A percentile compares a stretch with the other conserved stretches of the same genome.
phyloP scores from a whole-genome alignment of 495 filamentous ascomycete species.

The Penicillium ochrochloron region DNA sequence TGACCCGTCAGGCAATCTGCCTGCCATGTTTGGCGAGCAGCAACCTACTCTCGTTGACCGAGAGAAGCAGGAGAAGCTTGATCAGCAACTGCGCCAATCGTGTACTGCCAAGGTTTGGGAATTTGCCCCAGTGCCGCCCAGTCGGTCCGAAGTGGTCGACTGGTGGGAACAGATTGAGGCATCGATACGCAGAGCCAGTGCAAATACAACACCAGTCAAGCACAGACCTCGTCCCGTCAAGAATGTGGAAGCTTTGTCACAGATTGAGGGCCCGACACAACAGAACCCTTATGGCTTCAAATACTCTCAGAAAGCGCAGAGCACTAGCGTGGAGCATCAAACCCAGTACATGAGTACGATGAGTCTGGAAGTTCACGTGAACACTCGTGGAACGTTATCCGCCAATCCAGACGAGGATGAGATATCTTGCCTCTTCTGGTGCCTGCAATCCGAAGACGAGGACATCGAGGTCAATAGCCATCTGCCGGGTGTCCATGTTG shows the following conservation, averaged over 20 bases:
- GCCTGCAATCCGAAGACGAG: slow-evolving; percentile 74
- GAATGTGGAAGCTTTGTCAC: slow-evolving; percentile 61
- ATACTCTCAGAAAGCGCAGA: slow-evolving; percentile 78
- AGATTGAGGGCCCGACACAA: slow-evolving; percentile 90
- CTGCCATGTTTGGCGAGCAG: slow-evolving; percentile 60
- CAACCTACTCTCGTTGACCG: slow-evolving; percentile 48
- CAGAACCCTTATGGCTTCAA: slow-evolving; percentile 83
- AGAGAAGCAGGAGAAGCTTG: slow-evolving; percentile 51
- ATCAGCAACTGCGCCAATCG: slow-evolving; percentile 51
- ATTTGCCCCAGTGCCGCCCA: slow-evolving; percentile 65
- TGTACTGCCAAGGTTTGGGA: slow-evolving; percentile 44
- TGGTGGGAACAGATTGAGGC: slow-evolving; percentile 62
- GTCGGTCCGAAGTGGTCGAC: slow-evolving; percentile 65
- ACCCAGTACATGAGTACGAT: slow-evolving; percentile 95
- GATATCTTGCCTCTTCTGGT: slow-evolving; percentile 91
- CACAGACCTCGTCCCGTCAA: slow-evolving; percentile 9
- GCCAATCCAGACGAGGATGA: slow-evolving; percentile 92
- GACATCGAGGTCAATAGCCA: slow-evolving; percentile 55
- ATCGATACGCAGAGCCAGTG: slow-evolving; percentile 11
- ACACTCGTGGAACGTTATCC: slow-evolving; percentile 76
- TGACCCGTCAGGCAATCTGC: slow-evolving; percentile 63
- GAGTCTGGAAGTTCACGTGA: slow-evolving; percentile 95
- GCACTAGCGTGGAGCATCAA: slow-evolving; percentile 80
- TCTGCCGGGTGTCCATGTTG: slow-evolving; percentile 60
- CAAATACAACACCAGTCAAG: neutral